Base-by-base conservation (phyloP, 176 grass and related monocot genomes). In the Ensete ventricosum region DNA sequence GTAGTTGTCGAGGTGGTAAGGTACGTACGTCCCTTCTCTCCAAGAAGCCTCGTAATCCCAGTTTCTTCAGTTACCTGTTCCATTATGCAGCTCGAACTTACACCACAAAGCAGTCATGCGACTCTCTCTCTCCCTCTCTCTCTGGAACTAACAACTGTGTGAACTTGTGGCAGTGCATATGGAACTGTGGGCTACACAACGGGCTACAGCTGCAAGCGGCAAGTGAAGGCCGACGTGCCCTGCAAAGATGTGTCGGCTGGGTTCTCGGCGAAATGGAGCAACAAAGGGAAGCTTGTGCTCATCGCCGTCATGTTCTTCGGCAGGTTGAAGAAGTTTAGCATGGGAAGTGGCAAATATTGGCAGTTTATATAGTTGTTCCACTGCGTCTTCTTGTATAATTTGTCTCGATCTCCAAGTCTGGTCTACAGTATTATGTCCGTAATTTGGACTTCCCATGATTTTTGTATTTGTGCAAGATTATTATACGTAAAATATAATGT, bases 231-330 rank as follows among this genome's bases (percentile, higher is more conserved):
- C 14, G 77, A 90, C 8, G 14, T 25, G 60, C 19, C 73, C 21
- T 96, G 92, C 88, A 89, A 84, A 71, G 92, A 96, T 64, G 82
- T 78, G 20, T 89, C 78, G 11, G 85, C 85, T 49, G 84, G 92
- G 20, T 89, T 96, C 77, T 86, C 72, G 1, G 89, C 89, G 17
- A 92, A 67, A 81, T 96, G 92, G 89, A 92, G 92, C 73, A 50
- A 11, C 34, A 53, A 84, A 52, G 92, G 92, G 71, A 96, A 96
- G 80, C 13, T 84, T 17, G 69, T 89, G 54, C 84, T 96, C 9
- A 89, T 96, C 23, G 21, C 87, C 2, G 82, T 87, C 71, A 96
- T 96, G 92, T 17, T 92, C 66, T 92, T 96, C 14, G 89, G 92
- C 53, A 96, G 92, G 82, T 80, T 92, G 66, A 96, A 96, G 74